A percentile compares a stretch with the other conserved stretches of the same genome.
Conservation (phyloP, 2,329 filamentous ascomycete genomes). For the Trichoderma sp. region DNA sequence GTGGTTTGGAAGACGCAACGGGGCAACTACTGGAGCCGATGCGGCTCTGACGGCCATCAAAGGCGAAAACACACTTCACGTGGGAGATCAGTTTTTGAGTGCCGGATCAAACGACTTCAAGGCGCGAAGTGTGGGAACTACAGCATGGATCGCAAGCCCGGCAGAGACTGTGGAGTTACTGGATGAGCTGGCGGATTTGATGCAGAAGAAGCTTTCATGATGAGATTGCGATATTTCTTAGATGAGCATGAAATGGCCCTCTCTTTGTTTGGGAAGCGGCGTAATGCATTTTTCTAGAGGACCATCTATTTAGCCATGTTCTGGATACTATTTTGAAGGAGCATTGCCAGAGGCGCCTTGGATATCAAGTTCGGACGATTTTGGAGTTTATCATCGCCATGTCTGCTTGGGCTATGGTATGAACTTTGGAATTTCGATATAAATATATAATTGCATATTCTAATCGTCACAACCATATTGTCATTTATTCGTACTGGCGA, state of each 20-base stretch:
- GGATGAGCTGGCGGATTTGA: constrained; percentile 71
- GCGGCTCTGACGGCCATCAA: constrained; percentile 46
- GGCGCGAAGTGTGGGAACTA: constrained; percentile 84
- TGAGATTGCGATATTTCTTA: not conserved
- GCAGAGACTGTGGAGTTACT: constrained; percentile 84
- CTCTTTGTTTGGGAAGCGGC: not conserved
- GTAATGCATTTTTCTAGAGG: not conserved
- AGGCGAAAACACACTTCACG: constrained; percentile 80
- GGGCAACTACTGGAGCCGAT: constrained; percentile 6
- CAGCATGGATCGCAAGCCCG: constrained; percentile 94
- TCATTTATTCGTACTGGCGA: not conserved
- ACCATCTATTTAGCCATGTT: not conserved
- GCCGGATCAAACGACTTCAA: constrained; percentile 98
- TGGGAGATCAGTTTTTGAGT: constrained; percentile 94
- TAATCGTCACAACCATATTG: not conserved
- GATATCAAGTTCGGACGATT: not conserved
- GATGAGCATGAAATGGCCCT: not conserved
- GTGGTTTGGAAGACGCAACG: constrained; percentile 64
- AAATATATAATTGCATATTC: not conserved
- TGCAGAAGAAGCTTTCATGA: constrained; percentile 34
- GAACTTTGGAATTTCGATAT: not conserved
- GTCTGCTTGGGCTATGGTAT: not conserved
- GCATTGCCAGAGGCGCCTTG: not conserved
- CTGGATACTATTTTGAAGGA: not conserved
- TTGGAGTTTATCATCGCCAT: not conserved